Evolutionary conservation across 1,284 basidiomycete genomes (phyloP), one percentile per base, ranked within the genome.

Genomic region (Coniophora puteana): DNA sequence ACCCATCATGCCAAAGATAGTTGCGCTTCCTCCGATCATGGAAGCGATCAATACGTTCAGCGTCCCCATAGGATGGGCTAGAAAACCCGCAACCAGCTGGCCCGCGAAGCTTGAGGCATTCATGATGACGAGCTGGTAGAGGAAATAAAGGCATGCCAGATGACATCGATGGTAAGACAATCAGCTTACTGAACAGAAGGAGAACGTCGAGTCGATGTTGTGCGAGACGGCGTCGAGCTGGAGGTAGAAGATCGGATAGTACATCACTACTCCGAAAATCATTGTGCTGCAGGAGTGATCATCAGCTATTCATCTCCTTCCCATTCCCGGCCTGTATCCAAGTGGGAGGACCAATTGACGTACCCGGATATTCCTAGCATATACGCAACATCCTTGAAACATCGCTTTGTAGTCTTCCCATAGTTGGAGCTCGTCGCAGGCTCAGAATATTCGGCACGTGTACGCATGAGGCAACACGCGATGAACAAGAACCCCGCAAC

Each of bases 101-200:
- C 67, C 70, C 40, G 76, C 1, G 18, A 64, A 57, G 45, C 64
- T 69, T 3, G 64, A 58, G 2, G 47, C 67, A 47, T 72, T 74
- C 30, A 77, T 40, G 10, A 76, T 63, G 12, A 68, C 62, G 18
- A 73, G 45, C 72, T 75, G 28, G 7, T 17, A 35, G 20, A 35
- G 23, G 13, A 35, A 14, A 31, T 31, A 8, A 28, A 16, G 3
- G 5, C 13, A 29, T n/a, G 18, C 10, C 10, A 27, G 26, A 31
- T 31, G 20, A 14, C 14, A 39, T 1, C 0, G 10, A 26, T 20
- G 23, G 18, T 0, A 26, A 5, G n/a, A n/a, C n/a, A n/a, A n/a
- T n/a, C n/a, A n/a, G 45, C 59, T 16, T 20, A 53, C 61, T 3
- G 58, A 55, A 36, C 58, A 63, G 31, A 61, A 63, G 2, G 61